Conservation (phyloP, 2,329 filamentous ascomycete genomes). For the Stachybotrys chlorohalonatus region DNA sequence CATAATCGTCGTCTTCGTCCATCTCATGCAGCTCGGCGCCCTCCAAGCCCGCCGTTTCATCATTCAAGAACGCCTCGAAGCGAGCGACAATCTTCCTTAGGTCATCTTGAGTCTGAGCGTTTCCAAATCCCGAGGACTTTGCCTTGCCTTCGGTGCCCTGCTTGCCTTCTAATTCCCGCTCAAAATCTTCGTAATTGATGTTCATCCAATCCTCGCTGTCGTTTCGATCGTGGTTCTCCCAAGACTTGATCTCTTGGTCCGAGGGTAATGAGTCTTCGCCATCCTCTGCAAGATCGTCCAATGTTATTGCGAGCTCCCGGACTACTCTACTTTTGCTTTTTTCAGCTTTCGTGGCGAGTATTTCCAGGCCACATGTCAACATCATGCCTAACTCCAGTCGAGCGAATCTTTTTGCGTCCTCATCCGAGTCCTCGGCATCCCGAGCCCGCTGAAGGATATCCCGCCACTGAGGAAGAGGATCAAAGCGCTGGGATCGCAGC, state of each 20-base stretch:
- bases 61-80: slow-evolving; percentile 88
- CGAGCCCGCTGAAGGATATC: slow-evolving; percentile 13
- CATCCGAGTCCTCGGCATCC: slow-evolving; percentile 6
- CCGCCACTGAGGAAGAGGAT: slow-evolving; percentile 48
- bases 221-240: slow-evolving; percentile 53
- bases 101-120: slow-evolving; percentile 61
- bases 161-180: slow-evolving; percentile 60
- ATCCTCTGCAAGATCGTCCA: slow-evolving; percentile 67
- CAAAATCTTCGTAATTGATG: slow-evolving; percentile 84
- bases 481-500: slow-evolving; percentile 75
- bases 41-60: slow-evolving; percentile 71
- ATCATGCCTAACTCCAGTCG: slow-evolving; percentile 77
- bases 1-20: slow-evolving; percentile 52
- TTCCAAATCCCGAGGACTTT: slow-evolving; percentile 45
- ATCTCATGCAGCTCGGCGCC: slow-evolving; percentile 67
- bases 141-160: slow-evolving; percentile 26
- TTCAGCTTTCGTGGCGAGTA: slow-evolving; percentile 61
- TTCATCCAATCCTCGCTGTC: slow-evolving; percentile 90
- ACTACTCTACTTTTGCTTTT: slow-evolving; percentile 60
- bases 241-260: slow-evolving; percentile 61
- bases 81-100: slow-evolving; percentile 84
- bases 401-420: slow-evolving; percentile 7
- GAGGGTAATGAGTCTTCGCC: slow-evolving; percentile 58
- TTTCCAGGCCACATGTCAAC: slow-evolving; percentile 81
- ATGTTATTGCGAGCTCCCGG: slow-evolving; percentile 65